Evolutionary conservation across 257 asterid genomes (phyloP).

Genomic region (Thymus quinquecostatus): DNA sequence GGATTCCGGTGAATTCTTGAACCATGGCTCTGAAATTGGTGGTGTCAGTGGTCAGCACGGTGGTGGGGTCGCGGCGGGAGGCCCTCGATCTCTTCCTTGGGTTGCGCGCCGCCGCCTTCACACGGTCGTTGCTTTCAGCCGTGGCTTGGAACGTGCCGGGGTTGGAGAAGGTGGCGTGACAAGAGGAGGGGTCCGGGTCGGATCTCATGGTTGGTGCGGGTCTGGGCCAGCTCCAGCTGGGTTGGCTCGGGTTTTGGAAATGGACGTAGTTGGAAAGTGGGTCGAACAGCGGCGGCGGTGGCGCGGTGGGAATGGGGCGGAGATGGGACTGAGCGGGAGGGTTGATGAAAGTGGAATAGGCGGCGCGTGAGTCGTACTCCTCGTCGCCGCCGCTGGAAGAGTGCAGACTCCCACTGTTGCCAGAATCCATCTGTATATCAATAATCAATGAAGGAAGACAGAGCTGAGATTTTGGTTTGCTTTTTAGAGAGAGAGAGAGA

Average conservation of each 20-base stretch:
- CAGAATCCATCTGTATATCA: constrained; percentile 63
- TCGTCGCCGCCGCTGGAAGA: constrained; percentile 79
- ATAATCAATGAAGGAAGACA: too few relatives aligned
- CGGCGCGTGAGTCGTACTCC: constrained; percentile 73
- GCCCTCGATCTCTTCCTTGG: constrained; percentile 84
- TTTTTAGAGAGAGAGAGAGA: constrained; percentile 16
- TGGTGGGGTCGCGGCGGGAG: constrained; percentile 89
- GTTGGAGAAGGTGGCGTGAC: constrained; percentile 16
- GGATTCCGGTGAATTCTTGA: constrained; percentile 89
- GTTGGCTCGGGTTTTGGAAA: constrained; percentile 36
- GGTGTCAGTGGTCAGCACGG: constrained; percentile 81
- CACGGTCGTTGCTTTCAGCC: not conserved
- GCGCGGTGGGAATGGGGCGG: constrained; percentile 28
- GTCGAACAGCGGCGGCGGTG: constrained; percentile 43
- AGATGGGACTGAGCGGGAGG: constrained; percentile 17
- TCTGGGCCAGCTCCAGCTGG: constrained; percentile 39
- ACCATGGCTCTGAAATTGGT: constrained; percentile 93
- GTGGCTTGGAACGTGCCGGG: not conserved
- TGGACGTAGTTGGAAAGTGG: constrained; percentile 50
- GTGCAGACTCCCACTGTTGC: constrained; percentile 68
- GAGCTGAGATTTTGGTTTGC: constrained; percentile 29
- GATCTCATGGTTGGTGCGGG: constrained; percentile 30
- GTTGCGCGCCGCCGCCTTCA: constrained; percentile 46
- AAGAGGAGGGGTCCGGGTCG: constrained; percentile 33
- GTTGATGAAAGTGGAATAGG: constrained; percentile 40